Base-by-base conservation (phyloP, 805 yeast genomes). In the Saccharomycopsis fodiens region DNA sequence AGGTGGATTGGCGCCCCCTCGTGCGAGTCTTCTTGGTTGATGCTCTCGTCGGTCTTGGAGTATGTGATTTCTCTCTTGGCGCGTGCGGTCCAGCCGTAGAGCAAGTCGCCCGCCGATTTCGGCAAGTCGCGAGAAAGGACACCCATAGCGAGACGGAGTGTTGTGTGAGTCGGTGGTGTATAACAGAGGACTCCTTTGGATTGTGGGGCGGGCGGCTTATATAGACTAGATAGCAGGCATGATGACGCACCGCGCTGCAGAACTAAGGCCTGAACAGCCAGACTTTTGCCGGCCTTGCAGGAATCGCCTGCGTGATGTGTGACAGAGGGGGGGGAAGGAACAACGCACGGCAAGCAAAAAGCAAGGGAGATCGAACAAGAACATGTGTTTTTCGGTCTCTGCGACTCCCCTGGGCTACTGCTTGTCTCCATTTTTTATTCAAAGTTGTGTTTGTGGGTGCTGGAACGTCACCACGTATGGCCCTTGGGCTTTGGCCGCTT, bases 121-220 rank as follows among this genome's bases (percentile, higher is more conserved):
- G 82, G 82, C 30, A 77, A 52, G 56, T 77, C 82, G 62, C 82
- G 70, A 13, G 69, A 46, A 43, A 49, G 44, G 16, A 46, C 47
- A 43, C 54, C 52, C 58, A 56, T 56, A 16, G 16, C 39, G 29
- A 25, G 29, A 25, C 10, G 29, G 29, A 25, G 29, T n/a, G n/a
- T n/a, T n/a, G n/a, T n/a, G n/a, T n/a, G n/a, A n/a, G n/a, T n/a
- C n/a, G n/a, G n/a, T n/a, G n/a, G n/a, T n/a, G n/a, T n/a, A n/a
- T n/a, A n/a, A n/a, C n/a, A n/a, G n/a, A n/a, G n/a, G n/a, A n/a
- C n/a, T n/a, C n/a, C n/a, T n/a, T n/a, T n/a, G n/a, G n/a, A n/a
- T n/a, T n/a, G n/a, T 25, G 29, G 29, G 29, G 29, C 29, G 10
- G 10, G 29, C 29, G 10, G 29, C 29, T 25, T 25, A 25, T 25